phyloP scores from a whole-genome alignment of 768 basidiomycete genomes.

The Pleurotus djamor region DNA sequence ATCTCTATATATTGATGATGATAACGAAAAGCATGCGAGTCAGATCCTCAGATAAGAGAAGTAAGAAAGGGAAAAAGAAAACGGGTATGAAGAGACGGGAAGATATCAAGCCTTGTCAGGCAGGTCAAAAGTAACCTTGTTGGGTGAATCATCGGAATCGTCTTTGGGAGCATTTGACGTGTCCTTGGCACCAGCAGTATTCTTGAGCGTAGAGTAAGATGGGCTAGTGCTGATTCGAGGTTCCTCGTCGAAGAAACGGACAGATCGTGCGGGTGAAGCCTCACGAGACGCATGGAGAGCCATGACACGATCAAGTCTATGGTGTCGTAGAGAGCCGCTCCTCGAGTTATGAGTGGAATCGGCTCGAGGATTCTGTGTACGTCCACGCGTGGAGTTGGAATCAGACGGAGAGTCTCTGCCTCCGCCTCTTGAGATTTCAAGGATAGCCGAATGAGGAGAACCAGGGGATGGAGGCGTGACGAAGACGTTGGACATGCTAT shows the following conservation, averaged over 20 bases:
- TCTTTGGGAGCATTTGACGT: not conserved
- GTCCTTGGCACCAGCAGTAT: not conserved
- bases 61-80: not conserved
- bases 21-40: not conserved
- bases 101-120: not conserved
- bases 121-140: slow-evolving; percentile 6
- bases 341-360: slow-evolving; percentile 1
- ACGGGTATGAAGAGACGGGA: too few relatives aligned
- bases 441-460: not conserved
- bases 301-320: slow-evolving; percentile 16
- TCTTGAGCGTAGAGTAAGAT: slow-evolving; percentile 7
- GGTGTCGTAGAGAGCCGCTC: slow-evolving; percentile 10
- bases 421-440: not conserved
- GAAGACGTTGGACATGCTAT: not conserved
- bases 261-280: slow-evolving; percentile 24
- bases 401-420: not conserved
- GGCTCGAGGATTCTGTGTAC: slow-evolving; percentile 2
- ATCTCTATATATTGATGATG: not conserved
- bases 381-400: not conserved
- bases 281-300: slow-evolving; percentile 15
- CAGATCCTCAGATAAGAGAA: not conserved
- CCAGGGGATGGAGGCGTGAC: not conserved
- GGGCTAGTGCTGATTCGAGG: slow-evolving; percentile 15
- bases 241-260: slow-evolving; percentile 22
- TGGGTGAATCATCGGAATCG: not conserved